These are phyloP conservation scores for Plasmodium inui DNA, from an alignment of 169 alveolate genomes.

Conservation along the genomic window DNA sequence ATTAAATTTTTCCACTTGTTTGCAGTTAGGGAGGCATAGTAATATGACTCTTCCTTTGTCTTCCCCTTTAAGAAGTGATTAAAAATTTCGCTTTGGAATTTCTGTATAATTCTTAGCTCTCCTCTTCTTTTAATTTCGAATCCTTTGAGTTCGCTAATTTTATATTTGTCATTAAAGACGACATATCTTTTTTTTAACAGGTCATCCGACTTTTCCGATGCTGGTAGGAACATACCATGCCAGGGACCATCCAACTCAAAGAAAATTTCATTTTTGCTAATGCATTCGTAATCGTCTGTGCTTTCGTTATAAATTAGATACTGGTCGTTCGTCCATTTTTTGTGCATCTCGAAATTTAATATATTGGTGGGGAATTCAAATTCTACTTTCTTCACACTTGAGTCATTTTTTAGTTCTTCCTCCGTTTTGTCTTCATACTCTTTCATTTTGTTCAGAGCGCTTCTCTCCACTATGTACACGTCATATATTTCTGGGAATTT, in stretches of 20 bases:
- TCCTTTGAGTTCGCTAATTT: constrained; percentile 96
- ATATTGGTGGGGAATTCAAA: constrained; percentile 95
- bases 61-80: constrained; percentile 94
- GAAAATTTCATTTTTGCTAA: constrained; percentile 95
- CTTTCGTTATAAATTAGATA: constrained; percentile 89
- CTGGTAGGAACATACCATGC: constrained; percentile 97
- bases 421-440: constrained; percentile 62
- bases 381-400: constrained; percentile 74
- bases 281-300: constrained; percentile 81
- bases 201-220: constrained; percentile 97
- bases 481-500: constrained; percentile 93
- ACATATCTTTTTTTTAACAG: constrained; percentile 97
- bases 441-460: constrained; percentile 7
- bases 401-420: constrained; percentile 50
- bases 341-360: constrained; percentile 94
- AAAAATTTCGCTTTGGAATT: constrained; percentile 97
- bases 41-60: constrained; percentile 94
- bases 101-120: constrained; percentile 96
- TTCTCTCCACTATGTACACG: constrained; percentile 37
- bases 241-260: constrained; percentile 99
- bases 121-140: constrained; percentile 99
- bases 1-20: constrained; percentile 93
- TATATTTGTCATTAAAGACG: constrained; percentile 93
- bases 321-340: constrained; percentile 96
- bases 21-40: constrained; percentile 95